Evolutionary conservation across 257 asterid species (phyloP).

Genomic region (Nicotiana paniculata): DNA sequence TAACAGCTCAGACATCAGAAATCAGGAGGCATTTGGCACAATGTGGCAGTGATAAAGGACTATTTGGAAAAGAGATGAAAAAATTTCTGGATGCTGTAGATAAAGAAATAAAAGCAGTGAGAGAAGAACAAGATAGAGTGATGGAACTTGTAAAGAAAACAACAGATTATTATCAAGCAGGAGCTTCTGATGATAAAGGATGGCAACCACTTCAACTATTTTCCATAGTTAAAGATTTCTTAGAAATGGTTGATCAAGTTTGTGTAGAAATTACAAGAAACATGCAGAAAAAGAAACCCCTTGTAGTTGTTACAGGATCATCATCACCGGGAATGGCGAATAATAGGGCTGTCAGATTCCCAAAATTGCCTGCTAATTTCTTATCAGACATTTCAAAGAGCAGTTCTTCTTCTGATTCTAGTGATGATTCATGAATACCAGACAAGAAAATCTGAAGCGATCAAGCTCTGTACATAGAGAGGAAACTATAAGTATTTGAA

Average conservation of each 20-base stretch:
- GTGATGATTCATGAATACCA: slow-evolving; percentile 29
- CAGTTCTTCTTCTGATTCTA: slow-evolving; percentile 42
- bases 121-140: slow-evolving; percentile 54
- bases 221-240: slow-evolving; percentile 62
- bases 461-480: slow-evolving; percentile 28
- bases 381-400: slow-evolving; percentile 48
- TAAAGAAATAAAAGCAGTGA: slow-evolving; percentile 36
- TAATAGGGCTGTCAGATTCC: slow-evolving; percentile 56
- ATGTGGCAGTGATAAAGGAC: slow-evolving; percentile 30
- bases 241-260: slow-evolving; percentile 78
- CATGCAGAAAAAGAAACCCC: slow-evolving; percentile 53
- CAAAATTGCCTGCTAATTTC: slow-evolving; percentile 71
- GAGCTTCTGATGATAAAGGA: slow-evolving; percentile 50
- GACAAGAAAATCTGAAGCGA: slow-evolving; percentile 1
- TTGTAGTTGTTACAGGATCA: slow-evolving; percentile 30
- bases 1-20: slow-evolving; percentile 38
- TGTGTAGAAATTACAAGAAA: slow-evolving; percentile 72
- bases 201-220: slow-evolving; percentile 53
- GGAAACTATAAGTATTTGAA: neutral
- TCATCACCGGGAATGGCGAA: slow-evolving; percentile 46
- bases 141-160: slow-evolving; percentile 78
- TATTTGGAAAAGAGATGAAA: slow-evolving; percentile 47
- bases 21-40: slow-evolving; percentile 23
- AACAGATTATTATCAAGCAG: slow-evolving; percentile 71
- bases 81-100: slow-evolving; percentile 57